Conservation (phyloP, 2,329 filamentous ascomycete genomes). For the Laburnicola sp. region DNA sequence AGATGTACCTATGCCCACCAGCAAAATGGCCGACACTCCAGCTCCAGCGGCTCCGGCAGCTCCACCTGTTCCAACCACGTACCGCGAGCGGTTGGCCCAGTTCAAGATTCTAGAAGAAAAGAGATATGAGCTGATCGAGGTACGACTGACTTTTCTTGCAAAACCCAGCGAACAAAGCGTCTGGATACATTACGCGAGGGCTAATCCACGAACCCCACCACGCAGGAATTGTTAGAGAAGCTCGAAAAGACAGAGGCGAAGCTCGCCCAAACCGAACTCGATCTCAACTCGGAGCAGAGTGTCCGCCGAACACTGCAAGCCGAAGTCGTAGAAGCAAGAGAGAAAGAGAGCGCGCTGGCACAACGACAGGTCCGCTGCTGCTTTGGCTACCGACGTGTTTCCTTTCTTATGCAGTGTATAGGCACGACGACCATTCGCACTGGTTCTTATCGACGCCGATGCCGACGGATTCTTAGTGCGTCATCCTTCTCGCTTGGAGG, state of each 20-base stretch:
- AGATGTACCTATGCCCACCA: constrained; percentile 15
- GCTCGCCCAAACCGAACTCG: constrained; percentile 42
- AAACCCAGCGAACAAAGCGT: not conserved
- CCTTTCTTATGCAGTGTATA: constrained; percentile 19
- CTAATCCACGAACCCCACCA: not conserved
- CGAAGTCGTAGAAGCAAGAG: constrained; percentile 37
- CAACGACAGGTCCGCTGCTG: constrained; percentile 33
- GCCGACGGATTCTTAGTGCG: constrained; percentile 43
- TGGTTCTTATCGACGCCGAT: constrained; percentile 45
- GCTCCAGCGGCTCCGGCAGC: constrained; percentile 13
- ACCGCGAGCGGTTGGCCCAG: constrained; percentile 41
- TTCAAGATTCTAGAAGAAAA: constrained; percentile 44
- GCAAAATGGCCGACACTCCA: constrained; percentile 27
- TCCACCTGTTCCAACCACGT: constrained; percentile 26
- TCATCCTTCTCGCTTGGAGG: not conserved
- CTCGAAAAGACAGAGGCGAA: constrained; percentile 43
- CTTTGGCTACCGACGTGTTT: not conserved
- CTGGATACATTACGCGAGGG: not conserved
- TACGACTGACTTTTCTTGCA: constrained; percentile 15
- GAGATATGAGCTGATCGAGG: constrained; percentile 43
- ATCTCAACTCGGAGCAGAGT: constrained; percentile 44
- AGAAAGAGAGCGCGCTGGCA: constrained; percentile 34
- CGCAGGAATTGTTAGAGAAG: constrained; percentile 42
- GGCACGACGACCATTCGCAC: constrained; percentile 40
- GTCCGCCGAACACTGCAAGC: constrained; percentile 42